Percentiles rank a stretch among this genome's conserved stretches.
Conservation (phyloP, 2,329 filamentous ascomycete genomes). For the Paracoccidioides brasiliensis region DNA sequence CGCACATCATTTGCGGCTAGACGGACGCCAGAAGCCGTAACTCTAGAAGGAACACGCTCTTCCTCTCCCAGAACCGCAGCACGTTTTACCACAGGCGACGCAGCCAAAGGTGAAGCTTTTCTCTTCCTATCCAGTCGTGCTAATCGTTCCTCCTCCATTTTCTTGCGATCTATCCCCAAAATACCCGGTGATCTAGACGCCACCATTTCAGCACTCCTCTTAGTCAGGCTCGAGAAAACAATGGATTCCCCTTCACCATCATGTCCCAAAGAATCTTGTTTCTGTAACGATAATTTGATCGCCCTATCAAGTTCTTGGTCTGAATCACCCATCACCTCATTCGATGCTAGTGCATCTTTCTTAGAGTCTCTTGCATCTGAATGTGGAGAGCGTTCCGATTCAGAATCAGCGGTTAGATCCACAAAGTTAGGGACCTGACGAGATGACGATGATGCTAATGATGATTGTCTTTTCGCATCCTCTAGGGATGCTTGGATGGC, state of each 20-base stretch:
- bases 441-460: background rate
- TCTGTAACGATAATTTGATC: conserved; percentile 18
- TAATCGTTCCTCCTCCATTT: conserved; percentile 76
- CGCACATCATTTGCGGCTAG: background rate
- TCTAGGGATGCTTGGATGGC: background rate
- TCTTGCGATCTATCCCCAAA: conserved; percentile 55
- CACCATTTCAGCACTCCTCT: conserved; percentile 8
- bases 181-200: conserved; percentile 21
- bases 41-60: background rate
- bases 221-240: background rate
- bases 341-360: background rate
- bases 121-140: conserved; percentile 51
- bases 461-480: background rate
- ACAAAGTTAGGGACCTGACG: background rate
- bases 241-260: background rate
- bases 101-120: conserved; percentile 33
- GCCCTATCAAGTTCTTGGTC: conserved; percentile 13
- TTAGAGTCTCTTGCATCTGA: conserved; percentile 6
- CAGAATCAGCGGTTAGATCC: conserved; percentile 2
- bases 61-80: background rate
- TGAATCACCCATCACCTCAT: background rate
- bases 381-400: background rate
- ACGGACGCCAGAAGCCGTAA: background rate
- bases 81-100: conserved; percentile 14
- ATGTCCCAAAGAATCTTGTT: conserved; percentile 4